phyloP scores from a whole-genome alignment of 768 basidiomycete genomes.

The Phaeotremella skinneri region DNA sequence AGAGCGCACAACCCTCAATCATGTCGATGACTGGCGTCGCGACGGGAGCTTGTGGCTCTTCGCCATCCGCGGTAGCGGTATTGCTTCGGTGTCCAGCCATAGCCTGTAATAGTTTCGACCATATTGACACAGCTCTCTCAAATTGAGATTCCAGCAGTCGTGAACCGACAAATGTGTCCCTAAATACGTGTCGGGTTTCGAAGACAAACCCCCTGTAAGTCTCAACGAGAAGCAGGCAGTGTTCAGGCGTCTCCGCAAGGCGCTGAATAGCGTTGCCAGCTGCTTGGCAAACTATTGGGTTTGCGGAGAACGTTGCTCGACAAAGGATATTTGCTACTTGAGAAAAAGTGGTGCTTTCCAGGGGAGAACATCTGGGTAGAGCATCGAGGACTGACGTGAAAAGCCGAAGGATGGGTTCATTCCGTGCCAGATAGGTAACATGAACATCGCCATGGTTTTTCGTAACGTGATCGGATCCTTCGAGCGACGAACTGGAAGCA shows the following conservation, averaged over 20 bases:
- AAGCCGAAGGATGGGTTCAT: constrained; percentile 65
- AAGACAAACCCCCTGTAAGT: constrained; percentile 72
- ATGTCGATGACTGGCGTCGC: constrained; percentile 46
- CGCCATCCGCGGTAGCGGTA: constrained; percentile 28
- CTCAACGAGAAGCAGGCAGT: constrained; percentile 62
- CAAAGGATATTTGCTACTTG: constrained; percentile 76
- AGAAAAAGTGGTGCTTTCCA: constrained; percentile 55
- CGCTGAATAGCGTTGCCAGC: constrained; percentile 69
- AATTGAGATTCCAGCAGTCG: constrained; percentile 67
- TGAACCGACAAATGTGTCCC: constrained; percentile 58
- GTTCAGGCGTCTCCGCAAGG: constrained; percentile 63
- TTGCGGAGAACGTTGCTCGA: constrained; percentile 78
- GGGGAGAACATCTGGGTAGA: constrained; percentile 76
- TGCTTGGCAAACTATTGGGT: constrained; percentile 68
- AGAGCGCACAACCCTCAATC: constrained; percentile 70
- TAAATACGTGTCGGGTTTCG: constrained; percentile 62
- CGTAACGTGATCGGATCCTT: constrained; percentile 60
- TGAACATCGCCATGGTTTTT: constrained; percentile 59
- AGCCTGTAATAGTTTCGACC: constrained; percentile 68
- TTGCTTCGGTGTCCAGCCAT: constrained; percentile 61
- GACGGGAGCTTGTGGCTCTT: constrained; percentile 14
- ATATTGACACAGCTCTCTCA: constrained; percentile 65
- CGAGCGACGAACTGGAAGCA: constrained; percentile 64
- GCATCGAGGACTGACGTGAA: constrained; percentile 75
- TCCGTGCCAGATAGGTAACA: constrained; percentile 64